These are phyloP conservation scores for Blastomyces gilchristii DNA, from an alignment of 2,329 filamentous ascomycete genomes.

Conservation along the genomic window DNA sequence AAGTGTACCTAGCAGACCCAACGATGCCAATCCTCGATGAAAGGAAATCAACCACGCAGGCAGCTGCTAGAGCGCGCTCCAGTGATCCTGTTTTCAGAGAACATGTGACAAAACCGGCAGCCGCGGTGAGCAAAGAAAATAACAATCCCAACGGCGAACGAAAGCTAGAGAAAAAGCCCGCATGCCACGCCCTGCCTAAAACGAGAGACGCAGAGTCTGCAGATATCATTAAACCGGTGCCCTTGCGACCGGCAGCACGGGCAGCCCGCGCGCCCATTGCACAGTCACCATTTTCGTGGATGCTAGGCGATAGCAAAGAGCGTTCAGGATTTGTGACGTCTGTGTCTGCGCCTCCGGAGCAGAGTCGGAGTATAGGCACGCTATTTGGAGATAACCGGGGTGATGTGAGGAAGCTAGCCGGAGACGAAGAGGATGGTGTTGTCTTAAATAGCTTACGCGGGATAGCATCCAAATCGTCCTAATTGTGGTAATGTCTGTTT, in stretches of 20 bases:
- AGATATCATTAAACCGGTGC: constrained; percentile 17
- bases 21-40: constrained; percentile 22
- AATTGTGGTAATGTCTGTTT: background rate
- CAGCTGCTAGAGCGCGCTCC: background rate
- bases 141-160: background rate
- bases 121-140: background rate
- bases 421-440: constrained; percentile 29
- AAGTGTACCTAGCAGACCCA: constrained; percentile 33
- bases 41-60: background rate
- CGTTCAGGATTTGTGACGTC: constrained; percentile 39
- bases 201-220: constrained; percentile 5
- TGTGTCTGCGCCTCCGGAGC: constrained; percentile 36
- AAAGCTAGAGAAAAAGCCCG: background rate
- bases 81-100: background rate
- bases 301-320: constrained; percentile 38
- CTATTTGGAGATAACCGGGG: constrained; percentile 24
- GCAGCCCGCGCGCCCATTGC: constrained; percentile 33
- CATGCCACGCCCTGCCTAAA: background rate
- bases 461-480: constrained; percentile 6
- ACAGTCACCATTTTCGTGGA: constrained; percentile 42
- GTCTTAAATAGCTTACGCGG: constrained; percentile 25
- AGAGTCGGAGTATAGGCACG: constrained; percentile 22
- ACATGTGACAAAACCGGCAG: background rate
- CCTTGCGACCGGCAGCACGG: constrained; percentile 18
- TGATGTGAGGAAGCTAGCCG: constrained; percentile 23